These are phyloP conservation scores for Jatropha curcas DNA, from an alignment of 345 rosid species.

Conservation along the genomic window DNA sequence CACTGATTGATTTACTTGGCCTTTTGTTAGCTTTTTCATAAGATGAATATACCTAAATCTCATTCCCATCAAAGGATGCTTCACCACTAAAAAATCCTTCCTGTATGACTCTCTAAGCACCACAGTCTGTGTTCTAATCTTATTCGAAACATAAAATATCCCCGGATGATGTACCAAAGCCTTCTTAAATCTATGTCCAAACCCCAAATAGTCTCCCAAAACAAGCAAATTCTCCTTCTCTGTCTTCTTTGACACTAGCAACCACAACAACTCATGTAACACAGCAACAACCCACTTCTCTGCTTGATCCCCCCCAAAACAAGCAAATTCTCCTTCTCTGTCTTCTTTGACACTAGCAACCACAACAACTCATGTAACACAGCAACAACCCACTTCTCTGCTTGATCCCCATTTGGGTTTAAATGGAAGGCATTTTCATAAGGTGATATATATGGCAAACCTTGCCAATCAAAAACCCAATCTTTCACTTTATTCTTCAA, in stretches of 20 bases:
- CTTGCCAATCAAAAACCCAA: conserved; percentile 83
- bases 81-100: conserved; percentile 62
- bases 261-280: conserved; percentile 70
- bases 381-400: conserved; percentile 78
- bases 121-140: conserved; percentile 79
- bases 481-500: conserved; percentile 55
- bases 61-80: conserved; percentile 82
- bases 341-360: conserved; percentile 72
- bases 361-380: conserved; percentile 75
- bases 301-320: conserved; percentile 60
- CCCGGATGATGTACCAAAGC: conserved; percentile 76
- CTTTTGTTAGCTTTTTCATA: conserved; percentile 43
- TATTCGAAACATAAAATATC: conserved; percentile 75
- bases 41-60: conserved; percentile 70
- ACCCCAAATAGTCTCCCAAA: conserved; percentile 69
- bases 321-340: conserved; percentile 61
- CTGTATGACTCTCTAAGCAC: conserved; percentile 75
- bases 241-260: conserved; percentile 73
- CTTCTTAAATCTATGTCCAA: conserved; percentile 60
- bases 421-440: conserved; percentile 68
- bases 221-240: conserved; percentile 60
- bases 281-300: conserved; percentile 84
- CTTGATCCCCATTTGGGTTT: conserved; percentile 57
- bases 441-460: conserved; percentile 76
- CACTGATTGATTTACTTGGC: conserved; percentile 2